These are phyloP conservation scores for Elaeagnus macrophylla DNA, from an alignment of 306 rosid species.

Conservation along the genomic window DNA sequence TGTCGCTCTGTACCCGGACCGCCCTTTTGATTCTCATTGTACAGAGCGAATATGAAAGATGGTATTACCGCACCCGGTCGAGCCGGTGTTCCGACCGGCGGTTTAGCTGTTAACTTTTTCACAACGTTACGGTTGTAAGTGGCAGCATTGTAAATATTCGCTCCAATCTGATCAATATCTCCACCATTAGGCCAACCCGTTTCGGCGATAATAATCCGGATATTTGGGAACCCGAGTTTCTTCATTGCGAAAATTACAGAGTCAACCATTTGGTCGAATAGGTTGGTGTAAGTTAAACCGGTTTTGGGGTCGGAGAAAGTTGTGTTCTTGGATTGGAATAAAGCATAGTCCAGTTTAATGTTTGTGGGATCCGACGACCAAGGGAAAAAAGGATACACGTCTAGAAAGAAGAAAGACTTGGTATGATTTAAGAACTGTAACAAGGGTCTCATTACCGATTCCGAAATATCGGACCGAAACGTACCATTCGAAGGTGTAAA, in stretches of 20 bases:
- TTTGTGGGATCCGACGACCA: slow-evolving; percentile 45
- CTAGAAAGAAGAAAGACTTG: slow-evolving; percentile 60
- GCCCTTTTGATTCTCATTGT: slow-evolving; percentile 53
- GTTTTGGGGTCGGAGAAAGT: slow-evolving; percentile 28
- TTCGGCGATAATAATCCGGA: slow-evolving; percentile 48
- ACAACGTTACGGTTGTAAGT: slow-evolving; percentile 58
- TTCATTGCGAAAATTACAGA: slow-evolving; percentile 63
- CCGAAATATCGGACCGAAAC: slow-evolving; percentile 35
- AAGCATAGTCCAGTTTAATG: slow-evolving; percentile 55
- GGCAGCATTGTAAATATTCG: slow-evolving; percentile 52
- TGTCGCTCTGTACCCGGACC: slow-evolving; percentile 67
- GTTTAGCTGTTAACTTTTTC: slow-evolving; percentile 35
- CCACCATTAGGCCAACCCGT: slow-evolving; percentile 79
- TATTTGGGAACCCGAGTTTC: slow-evolving; percentile 49
- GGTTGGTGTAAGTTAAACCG: slow-evolving; percentile 53
- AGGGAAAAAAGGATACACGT: slow-evolving; percentile 66
- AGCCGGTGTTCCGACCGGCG: slow-evolving; percentile 57
- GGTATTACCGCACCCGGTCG: slow-evolving; percentile 52
- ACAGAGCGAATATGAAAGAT: slow-evolving; percentile 60
- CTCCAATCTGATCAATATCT: slow-evolving; percentile 39
- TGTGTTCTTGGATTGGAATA: slow-evolving; percentile 24
- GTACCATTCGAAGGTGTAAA: slow-evolving; percentile 55
- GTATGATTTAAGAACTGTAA: slow-evolving; percentile 50
- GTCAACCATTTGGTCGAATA: slow-evolving; percentile 85
- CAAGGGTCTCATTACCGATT: slow-evolving; percentile 43